A percentile compares a stretch with the other conserved stretches of the same genome.
Evolutionary conservation across 2,329 filamentous ascomycete genomes (phyloP).

Genomic region (Xylaria sp.): DNA sequence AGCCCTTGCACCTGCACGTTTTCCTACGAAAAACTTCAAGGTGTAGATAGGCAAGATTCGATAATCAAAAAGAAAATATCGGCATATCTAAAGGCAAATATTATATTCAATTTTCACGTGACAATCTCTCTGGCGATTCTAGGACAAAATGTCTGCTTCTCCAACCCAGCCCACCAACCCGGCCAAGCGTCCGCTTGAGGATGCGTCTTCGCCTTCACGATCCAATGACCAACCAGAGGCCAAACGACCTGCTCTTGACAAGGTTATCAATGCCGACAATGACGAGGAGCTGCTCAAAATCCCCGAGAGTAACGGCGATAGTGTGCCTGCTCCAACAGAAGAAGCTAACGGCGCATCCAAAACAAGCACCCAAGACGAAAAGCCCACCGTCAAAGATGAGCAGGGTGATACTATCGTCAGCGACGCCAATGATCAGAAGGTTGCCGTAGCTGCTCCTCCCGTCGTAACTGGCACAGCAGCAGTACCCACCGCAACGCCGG

Average conservation of each 20-base stretch:
- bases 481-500: constrained; percentile 54
- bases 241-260: constrained; percentile 95
- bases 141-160: constrained; percentile 77
- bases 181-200: constrained; percentile 93
- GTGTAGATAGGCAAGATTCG: constrained; percentile 80
- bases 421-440: constrained; percentile 68
- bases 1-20: constrained; percentile 91
- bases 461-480: constrained; percentile 48
- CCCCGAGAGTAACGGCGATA: constrained; percentile 53
- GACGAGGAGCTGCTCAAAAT: constrained; percentile 56
- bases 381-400: constrained; percentile 63
- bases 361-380: constrained; percentile 60
- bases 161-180: constrained; percentile 73
- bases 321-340: constrained; percentile 49
- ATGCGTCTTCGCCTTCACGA: constrained; percentile 92
- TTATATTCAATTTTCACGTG: constrained; percentile 40
- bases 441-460: constrained; percentile 53
- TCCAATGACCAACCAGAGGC: constrained; percentile 94
- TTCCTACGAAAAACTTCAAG: constrained; percentile 86
- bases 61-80: constrained; percentile 56
- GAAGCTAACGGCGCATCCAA: constrained; percentile 59
- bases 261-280: constrained; percentile 75
- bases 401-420: constrained; percentile 77
- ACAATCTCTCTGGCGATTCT: constrained; percentile 44
- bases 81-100: constrained; percentile 51